These are phyloP conservation scores for Colletotrichum sp. DNA, from an alignment of 2,329 filamentous ascomycete species.

Conservation along the genomic window DNA sequence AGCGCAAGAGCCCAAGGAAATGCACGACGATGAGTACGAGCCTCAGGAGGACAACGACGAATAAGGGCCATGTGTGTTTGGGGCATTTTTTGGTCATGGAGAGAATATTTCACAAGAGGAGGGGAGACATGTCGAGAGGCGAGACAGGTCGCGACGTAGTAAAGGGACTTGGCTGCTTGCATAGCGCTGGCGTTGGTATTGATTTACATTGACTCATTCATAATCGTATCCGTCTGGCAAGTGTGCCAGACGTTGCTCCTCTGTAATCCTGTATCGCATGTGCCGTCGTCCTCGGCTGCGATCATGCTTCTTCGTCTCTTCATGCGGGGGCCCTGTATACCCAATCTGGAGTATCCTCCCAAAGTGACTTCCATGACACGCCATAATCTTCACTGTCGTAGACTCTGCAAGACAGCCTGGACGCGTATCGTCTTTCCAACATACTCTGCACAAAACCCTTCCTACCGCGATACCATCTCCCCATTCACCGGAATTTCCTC, in stretches of 20 bases:
- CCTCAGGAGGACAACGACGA: conserved; percentile 22
- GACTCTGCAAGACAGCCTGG: neutral
- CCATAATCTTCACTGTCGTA: neutral
- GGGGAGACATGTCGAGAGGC: neutral
- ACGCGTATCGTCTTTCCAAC: neutral
- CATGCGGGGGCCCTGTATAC: neutral
- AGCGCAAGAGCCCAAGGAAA: conserved; percentile 88
- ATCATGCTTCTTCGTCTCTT: neutral
- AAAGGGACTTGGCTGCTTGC: conserved; percentile 25
- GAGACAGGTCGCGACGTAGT: neutral
- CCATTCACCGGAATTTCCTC: neutral
- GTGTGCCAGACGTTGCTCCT: neutral
- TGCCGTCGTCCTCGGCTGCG: neutral
- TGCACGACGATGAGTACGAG: conserved; percentile 62
- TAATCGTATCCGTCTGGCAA: neutral
- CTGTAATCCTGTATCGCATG: neutral
- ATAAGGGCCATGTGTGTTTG: neutral
- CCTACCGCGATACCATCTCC: neutral
- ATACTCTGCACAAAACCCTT: neutral
- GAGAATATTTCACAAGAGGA: neutral
- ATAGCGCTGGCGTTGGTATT: conserved; percentile 48
- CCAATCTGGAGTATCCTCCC: neutral
- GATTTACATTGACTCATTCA: conserved; percentile 12
- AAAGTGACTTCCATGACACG: neutral
- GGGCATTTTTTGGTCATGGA: neutral